A percentile compares a stretch with the other conserved stretches of the same genome.
These are phyloP conservation scores for Diplocarpon rosae DNA, from an alignment of 2,329 filamentous ascomycete species.

Conservation along the genomic window DNA sequence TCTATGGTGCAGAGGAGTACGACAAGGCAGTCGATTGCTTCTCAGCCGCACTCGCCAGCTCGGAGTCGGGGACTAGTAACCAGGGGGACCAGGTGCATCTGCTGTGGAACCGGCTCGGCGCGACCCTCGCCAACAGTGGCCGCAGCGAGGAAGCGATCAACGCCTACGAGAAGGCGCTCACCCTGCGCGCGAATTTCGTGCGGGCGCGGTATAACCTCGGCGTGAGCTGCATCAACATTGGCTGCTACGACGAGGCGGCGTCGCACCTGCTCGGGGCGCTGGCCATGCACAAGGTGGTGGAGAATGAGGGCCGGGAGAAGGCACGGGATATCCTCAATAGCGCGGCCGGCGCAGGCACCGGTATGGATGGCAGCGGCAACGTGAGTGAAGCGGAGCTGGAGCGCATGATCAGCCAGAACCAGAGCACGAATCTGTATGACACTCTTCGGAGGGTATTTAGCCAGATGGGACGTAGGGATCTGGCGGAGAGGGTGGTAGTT, in stretches of 20 bases:
- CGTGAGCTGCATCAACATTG: constrained; percentile 94
- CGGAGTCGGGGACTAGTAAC: constrained; percentile 75
- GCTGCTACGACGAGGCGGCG: constrained; percentile 85
- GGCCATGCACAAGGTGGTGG: constrained; percentile 90
- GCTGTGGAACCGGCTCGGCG: constrained; percentile 93
- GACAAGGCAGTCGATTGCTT: constrained; percentile 99
- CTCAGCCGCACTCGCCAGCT: constrained; percentile 75
- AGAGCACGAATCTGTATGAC: constrained; percentile 94
- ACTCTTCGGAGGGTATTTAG: constrained; percentile 90
- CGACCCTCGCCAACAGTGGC: constrained; percentile 89
- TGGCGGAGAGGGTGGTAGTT: constrained; percentile 76
- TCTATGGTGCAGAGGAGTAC: constrained; percentile 96
- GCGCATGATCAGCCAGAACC: constrained; percentile 85
- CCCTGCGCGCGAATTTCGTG: constrained; percentile 89
- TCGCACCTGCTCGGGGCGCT: constrained; percentile 85
- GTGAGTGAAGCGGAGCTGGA: constrained; percentile 66
- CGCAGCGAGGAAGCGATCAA: constrained; percentile 92
- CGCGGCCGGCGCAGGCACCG: constrained; percentile 29
- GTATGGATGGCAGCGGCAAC: constrained; percentile 21
- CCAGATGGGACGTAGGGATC: constrained; percentile 82
- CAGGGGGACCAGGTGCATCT: constrained; percentile 80
- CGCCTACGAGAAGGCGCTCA: constrained; percentile 87
- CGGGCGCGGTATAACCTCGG: constrained; percentile 94
- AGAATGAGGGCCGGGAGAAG: constrained; percentile 71
- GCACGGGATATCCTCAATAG: constrained; percentile 70